phyloP scores from a whole-genome alignment of 228 moss, liverwort and hornwort species.

The Sphagnum fallax region DNA sequence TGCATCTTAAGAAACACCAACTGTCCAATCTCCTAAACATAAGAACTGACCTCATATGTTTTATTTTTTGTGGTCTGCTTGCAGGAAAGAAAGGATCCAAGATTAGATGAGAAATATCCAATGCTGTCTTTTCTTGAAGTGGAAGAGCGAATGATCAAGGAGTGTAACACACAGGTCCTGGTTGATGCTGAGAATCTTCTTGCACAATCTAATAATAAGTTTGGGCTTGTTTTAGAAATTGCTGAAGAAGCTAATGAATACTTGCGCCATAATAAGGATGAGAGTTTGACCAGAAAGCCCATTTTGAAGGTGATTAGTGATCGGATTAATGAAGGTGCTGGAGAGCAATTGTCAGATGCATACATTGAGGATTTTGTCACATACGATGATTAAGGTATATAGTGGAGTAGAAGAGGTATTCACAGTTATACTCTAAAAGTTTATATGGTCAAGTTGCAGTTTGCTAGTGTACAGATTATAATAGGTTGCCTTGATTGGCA shows the following conservation, averaged over 20 bases:
- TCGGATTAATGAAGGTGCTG: constrained; percentile 73
- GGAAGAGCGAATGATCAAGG: constrained; percentile 36
- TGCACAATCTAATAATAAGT: constrained; percentile 66
- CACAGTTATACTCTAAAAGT: too few species aligned
- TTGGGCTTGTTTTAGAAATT: constrained; percentile 71
- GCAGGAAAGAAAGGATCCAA: constrained; percentile 44
- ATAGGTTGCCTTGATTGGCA: too few species aligned
- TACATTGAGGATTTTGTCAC: constrained; percentile 58
- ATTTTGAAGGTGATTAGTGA: constrained; percentile 85
- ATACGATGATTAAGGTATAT: constrained; percentile 22
- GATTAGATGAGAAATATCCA: constrained; percentile 22
- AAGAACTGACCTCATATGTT: not conserved
- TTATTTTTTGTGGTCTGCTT: not conserved
- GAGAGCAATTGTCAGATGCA: constrained; percentile 55
- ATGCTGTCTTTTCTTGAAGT: constrained; percentile 51
- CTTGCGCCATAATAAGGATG: constrained; percentile 74
- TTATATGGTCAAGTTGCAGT: too few species aligned
- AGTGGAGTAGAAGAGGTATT: too few species aligned
- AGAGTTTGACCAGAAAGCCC: constrained; percentile 66
- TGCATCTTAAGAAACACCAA: too few species aligned
- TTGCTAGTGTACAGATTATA: too few species aligned
- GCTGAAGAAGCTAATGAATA: constrained; percentile 89
- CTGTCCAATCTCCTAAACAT: too few species aligned
- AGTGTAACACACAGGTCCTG: constrained; percentile 55
- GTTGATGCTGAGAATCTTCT: constrained; percentile 69